Base-by-base conservation (phyloP, 805 yeast genomes). In the Candida easanensis region DNA sequence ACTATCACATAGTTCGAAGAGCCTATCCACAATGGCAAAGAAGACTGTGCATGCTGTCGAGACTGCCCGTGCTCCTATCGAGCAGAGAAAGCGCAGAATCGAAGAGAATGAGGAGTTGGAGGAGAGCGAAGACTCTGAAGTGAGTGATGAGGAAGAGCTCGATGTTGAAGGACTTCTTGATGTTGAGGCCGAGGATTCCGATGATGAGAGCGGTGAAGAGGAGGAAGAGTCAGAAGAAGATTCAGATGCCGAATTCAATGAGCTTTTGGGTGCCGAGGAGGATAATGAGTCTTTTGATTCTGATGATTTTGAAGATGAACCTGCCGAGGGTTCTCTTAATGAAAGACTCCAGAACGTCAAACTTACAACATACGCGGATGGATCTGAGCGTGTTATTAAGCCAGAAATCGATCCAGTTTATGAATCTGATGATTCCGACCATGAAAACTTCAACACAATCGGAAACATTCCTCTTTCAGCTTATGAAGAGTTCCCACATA, bases 391-490 rank as follows among this genome's bases (percentile, higher is more conserved):
- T 60, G 64, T 82, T 5, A 71, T 90, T 43, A 80, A 77, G 56
- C 97, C 97, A 3, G 97, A 89, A 60, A 91, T 93, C 48, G 86
- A 88, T 28, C 98, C 99, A 5, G 80, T 79, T n/a, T 93, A 91
- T 62, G 97, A 91, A 60, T 79, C 89, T 50, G 99, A 93, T 66
- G 99, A 93, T 59, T 80, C 89, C 54, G 97, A 90, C 60, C 76
- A 60, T 13, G 84, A 80, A 49, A 95, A 88, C 49, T 68, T 68
- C 54, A 93, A 93, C 66, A 88, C 97, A 4, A 87, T 93, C 53
- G 99, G 99, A 38, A 88, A 93, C 61, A 77, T 93, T 45, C 98
- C 99, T 39, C 59, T 93, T 17, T 78, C 91, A 16, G 96, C 96
- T 2, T 93, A 93, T 62, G 99, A 93, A 43, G 96, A 90, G 65